phyloP scores from a whole-genome alignment of 495 filamentous ascomycete species.

The Pyronema domesticum region DNA sequence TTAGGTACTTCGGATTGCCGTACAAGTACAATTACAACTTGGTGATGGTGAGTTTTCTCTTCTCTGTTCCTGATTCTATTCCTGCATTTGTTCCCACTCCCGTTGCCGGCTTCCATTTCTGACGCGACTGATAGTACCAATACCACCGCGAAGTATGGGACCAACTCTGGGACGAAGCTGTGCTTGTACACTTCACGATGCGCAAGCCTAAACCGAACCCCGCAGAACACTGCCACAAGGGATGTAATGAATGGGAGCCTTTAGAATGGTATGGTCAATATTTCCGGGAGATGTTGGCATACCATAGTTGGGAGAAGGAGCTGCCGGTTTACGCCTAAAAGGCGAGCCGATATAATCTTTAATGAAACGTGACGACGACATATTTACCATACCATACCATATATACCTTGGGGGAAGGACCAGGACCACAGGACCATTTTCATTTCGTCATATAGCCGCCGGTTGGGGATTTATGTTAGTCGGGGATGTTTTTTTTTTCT shows the following conservation, averaged over 20 bases:
- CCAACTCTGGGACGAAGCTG: slow-evolving; percentile 21
- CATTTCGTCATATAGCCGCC: too few relatives aligned
- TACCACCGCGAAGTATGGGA: slow-evolving; percentile 19
- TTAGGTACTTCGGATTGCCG: slow-evolving; percentile 21
- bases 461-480: too few relatives aligned
- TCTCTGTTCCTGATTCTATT: neutral
- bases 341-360: too few relatives aligned
- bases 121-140: slow-evolving; percentile 16
- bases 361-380: too few relatives aligned
- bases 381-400: too few relatives aligned
- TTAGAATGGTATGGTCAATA: slow-evolving; percentile 22
- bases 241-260: slow-evolving; percentile 19
- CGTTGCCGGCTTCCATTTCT: neutral
- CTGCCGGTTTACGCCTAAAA: slow-evolving; percentile 18
- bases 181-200: slow-evolving; percentile 21
- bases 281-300: slow-evolving; percentile 19
- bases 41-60: slow-evolving; percentile 14
- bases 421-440: too few relatives aligned
- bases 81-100: neutral
- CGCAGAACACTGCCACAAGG: slow-evolving; percentile 15
- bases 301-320: slow-evolving; percentile 23
- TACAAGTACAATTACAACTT: slow-evolving; percentile 24
- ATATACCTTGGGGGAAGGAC: too few relatives aligned
- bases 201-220: slow-evolving; percentile 15
- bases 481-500: too few relatives aligned